Conservation (phyloP, 2,329 filamentous ascomycete species). For the Geosmithia morbida region DNA sequence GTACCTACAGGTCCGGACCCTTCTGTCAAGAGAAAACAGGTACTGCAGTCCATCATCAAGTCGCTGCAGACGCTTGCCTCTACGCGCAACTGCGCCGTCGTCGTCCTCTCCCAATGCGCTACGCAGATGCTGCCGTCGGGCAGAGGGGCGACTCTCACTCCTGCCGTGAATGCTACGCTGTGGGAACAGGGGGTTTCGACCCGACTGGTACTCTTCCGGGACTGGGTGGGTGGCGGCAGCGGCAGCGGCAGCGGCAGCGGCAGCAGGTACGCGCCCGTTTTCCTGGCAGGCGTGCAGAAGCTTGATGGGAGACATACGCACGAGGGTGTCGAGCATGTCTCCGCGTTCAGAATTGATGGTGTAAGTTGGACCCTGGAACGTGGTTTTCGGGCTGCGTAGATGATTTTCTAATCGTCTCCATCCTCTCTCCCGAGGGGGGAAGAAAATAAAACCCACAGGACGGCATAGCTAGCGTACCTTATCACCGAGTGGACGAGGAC, state of each 20-base stretch:
- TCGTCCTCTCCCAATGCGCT: slow-evolving; percentile 66
- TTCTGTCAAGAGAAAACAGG: slow-evolving; percentile 30
- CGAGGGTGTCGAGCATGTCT: slow-evolving; percentile 24
- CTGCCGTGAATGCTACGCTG: slow-evolving; percentile 57
- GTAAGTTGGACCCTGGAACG: no score
- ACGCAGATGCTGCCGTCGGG: slow-evolving; percentile 65
- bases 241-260: slow-evolving; percentile 26
- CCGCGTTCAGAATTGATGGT: slow-evolving; percentile 32
- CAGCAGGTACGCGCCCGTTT: slow-evolving; percentile 13
- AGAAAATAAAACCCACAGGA: slow-evolving; percentile 14
- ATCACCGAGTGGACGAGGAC: slow-evolving; percentile 15
- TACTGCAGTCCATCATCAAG: slow-evolving; percentile 49
- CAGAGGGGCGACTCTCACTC: slow-evolving; percentile 53
- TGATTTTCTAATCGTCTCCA: no score
- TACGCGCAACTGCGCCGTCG: slow-evolving; percentile 55
- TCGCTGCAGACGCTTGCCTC: slow-evolving; percentile 64
- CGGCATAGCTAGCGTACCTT: slow-evolving; percentile 24
- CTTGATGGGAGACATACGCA: slow-evolving; percentile 34
- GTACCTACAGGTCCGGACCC: slow-evolving; percentile 16
- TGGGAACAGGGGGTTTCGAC: slow-evolving; percentile 72
- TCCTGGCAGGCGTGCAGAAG: slow-evolving; percentile 53
- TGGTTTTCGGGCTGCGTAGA: no score
- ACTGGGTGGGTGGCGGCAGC: slow-evolving; percentile 45
- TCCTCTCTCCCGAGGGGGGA: no score
- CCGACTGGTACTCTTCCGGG: slow-evolving; percentile 64